Percentiles rank a stretch among this genome's conserved stretches.
These are phyloP conservation scores for Botrytis fragariae DNA, from an alignment of 2,329 filamentous ascomycete species.

Conservation along the genomic window DNA sequence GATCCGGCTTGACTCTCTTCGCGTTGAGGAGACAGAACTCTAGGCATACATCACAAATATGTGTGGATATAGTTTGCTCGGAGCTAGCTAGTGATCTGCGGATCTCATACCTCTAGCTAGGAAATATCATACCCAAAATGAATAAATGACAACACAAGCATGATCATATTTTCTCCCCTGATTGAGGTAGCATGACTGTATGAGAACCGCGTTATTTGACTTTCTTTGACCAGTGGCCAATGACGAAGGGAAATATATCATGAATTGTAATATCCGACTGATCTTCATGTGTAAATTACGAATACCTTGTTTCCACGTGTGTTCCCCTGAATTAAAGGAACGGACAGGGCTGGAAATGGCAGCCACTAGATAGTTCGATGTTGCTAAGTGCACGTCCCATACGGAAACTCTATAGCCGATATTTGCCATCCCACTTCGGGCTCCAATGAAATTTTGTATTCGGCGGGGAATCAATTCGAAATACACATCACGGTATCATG, in stretches of 20 bases:
- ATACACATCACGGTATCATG: slow-evolving; percentile 4
- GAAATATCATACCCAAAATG: not conserved
- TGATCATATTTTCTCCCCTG: not conserved
- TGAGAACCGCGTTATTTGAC: not conserved
- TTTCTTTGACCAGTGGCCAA: not conserved
- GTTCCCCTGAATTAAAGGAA: not conserved
- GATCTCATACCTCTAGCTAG: not conserved
- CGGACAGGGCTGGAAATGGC: not conserved
- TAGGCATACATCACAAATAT: not conserved
- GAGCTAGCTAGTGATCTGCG: not conserved
- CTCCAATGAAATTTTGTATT: not conserved
- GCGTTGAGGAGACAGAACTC: not conserved
- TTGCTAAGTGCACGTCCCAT: slow-evolving; percentile 15
- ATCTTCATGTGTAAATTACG: slow-evolving; percentile 9
- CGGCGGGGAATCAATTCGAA: not conserved
- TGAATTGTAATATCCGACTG: not conserved
- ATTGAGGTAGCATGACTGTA: not conserved
- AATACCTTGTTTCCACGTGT: not conserved
- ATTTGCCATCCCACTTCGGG: slow-evolving; percentile 12
- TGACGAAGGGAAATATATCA: not conserved
- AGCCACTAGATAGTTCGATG: not conserved
- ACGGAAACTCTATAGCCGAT: not conserved
- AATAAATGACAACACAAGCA: slow-evolving; percentile 1
- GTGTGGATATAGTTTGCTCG: not conserved
- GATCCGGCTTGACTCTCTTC: not conserved